These are phyloP conservation scores for Salmacisia buchloeana DNA, from an alignment of 1,284 basidiomycete genomes.

Conservation along the genomic window DNA sequence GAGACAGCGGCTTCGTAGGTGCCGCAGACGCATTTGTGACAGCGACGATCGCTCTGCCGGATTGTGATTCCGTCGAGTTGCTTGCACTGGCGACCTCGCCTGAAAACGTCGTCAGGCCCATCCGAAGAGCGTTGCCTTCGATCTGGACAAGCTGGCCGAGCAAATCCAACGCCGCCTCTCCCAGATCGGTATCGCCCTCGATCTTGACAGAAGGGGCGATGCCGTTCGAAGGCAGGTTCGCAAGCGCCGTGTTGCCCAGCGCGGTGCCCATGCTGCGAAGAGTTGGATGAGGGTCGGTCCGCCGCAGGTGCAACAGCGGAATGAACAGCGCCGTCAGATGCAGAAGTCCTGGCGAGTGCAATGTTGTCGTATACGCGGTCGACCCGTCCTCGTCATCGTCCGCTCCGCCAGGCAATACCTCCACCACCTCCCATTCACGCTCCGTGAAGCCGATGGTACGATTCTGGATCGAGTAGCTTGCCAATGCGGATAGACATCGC, in stretches of 20 bases:
- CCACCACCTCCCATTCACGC: slow-evolving; percentile 3
- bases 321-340: slow-evolving; percentile 25
- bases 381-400: not conserved
- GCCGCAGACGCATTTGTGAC: not conserved
- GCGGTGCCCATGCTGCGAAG: not conserved
- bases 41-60: no score
- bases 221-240: not conserved
- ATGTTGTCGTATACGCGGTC: not conserved
- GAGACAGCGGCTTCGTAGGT: not conserved
- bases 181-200: slow-evolving; percentile 27
- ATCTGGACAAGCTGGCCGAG: slow-evolving; percentile 41
- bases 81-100: no score
- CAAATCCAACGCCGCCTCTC: slow-evolving; percentile 39
- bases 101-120: no score
- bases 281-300: slow-evolving; percentile 12
- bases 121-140: slow-evolving; percentile 35
- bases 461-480: slow-evolving; percentile 1
- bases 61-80: no score
- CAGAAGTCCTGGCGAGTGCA: slow-evolving; percentile 29
- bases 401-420: not conserved
- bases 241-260: not conserved
- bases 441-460: not conserved
- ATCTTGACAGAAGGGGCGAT: slow-evolving; percentile 3
- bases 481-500: slow-evolving; percentile 33
- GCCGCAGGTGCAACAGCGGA: slow-evolving; percentile 35